phyloP scores from a whole-genome alignment of 1,139 yeast species.

The Blastobotrys malaysiensis region DNA sequence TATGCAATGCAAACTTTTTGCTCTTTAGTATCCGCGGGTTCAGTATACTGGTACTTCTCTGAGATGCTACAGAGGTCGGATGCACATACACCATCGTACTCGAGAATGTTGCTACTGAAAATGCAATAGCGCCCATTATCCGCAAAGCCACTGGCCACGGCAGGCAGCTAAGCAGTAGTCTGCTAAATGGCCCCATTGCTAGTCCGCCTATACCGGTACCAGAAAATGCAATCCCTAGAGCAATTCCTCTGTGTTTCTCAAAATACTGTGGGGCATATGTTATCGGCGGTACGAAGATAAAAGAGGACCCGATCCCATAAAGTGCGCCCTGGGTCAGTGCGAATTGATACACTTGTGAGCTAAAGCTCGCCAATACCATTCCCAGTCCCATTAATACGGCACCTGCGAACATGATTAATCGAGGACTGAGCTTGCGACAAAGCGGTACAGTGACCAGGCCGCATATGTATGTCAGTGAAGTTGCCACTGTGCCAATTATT shows the following conservation, averaged over 20 bases:
- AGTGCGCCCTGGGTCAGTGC: constrained; percentile 38
- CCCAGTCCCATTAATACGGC: constrained; percentile 16
- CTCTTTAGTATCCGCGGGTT: constrained; percentile 25
- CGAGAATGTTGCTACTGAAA: constrained; percentile 13
- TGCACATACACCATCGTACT: constrained; percentile 19
- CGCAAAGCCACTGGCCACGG: constrained; percentile 42
- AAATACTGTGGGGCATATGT: constrained; percentile 41
- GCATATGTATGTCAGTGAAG: constrained; percentile 17
- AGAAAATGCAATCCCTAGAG: constrained; percentile 41
- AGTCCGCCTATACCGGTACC: constrained; percentile 44
- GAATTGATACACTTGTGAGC: constrained; percentile 25
- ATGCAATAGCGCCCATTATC: constrained; percentile 33
- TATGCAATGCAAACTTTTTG: constrained; percentile 30
- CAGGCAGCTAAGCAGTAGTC: constrained; percentile 30
- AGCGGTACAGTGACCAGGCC: constrained; percentile 13
- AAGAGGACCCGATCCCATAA: constrained; percentile 39
- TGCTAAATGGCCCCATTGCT: constrained; percentile 36
- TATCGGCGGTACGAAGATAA: constrained; percentile 40
- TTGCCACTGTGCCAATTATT: constrained; percentile 21
- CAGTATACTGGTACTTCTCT: constrained; percentile 7
- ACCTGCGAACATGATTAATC: constrained; percentile 16
- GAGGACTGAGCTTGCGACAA: constrained; percentile 7
- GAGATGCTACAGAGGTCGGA: constrained; percentile 9
- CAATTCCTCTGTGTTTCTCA: constrained; percentile 37
- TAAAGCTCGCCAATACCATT: constrained; percentile 18